Conservation (phyloP, 176 grass and related monocot species). For the Phragmites australis region DNA sequence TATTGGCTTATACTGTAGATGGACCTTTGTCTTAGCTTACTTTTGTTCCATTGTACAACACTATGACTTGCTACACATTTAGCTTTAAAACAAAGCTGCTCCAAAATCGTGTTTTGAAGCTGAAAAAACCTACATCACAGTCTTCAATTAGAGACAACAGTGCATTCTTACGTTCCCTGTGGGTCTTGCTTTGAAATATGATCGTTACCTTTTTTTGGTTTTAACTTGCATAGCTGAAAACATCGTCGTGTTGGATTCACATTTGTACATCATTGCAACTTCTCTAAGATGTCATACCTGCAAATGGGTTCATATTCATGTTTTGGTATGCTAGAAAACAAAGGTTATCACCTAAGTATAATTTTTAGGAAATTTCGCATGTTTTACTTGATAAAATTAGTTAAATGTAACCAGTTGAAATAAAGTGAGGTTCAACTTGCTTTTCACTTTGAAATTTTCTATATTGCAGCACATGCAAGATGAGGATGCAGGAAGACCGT, state of each 20-base stretch:
- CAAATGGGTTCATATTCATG: not conserved
- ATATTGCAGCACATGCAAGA: slow-evolving; percentile 42
- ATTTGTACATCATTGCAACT: not conserved
- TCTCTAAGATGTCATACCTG: not conserved
- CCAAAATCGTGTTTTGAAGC: not conserved
- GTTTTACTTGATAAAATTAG: slow-evolving; percentile 1
- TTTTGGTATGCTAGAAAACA: not conserved
- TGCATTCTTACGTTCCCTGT: not conserved
- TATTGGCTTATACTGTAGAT: not conserved
- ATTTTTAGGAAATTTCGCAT: not conserved
- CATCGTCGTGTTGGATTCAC: not conserved
- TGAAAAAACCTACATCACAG: not conserved
- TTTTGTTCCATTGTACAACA: not conserved
- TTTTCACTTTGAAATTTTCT: slow-evolving; percentile 4
- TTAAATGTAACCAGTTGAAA: not conserved
- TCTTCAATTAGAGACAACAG: not conserved
- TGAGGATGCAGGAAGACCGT: slow-evolving; percentile 38
- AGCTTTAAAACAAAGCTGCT: not conserved
- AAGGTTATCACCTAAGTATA: not conserved
- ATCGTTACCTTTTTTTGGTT: not conserved
- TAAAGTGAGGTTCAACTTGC: not conserved
- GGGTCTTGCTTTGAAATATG: not conserved
- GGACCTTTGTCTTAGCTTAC: not conserved
- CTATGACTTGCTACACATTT: not conserved
- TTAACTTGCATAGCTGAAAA: not conserved